Evolutionary conservation across 2,329 filamentous ascomycete genomes (phyloP), one percentile per base, ranked within the genome.

Genomic region (Thelonectria discophora): DNA sequence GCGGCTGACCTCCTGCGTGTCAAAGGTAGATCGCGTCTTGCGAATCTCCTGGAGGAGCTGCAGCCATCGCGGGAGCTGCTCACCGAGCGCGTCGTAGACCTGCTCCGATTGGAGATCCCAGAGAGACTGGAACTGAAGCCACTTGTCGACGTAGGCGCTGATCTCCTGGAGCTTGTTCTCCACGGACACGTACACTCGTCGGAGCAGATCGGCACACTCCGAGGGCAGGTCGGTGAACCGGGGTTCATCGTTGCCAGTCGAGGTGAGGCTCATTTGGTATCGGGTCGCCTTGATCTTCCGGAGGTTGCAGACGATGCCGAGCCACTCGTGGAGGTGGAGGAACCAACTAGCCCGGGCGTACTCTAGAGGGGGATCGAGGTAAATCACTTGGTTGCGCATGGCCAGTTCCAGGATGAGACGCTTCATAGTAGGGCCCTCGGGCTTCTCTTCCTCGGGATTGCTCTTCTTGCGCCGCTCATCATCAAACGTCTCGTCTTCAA

Each of bases 31-130:
- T 54, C 95, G 90, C 43, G 93, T 95, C 78, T 97, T 97, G 63
- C 95, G 89, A 67, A 99, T 97, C 73, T 99, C 95, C 73, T 97
- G 93, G n/a, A 99, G 86, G 42, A 97, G 83, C 75, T 98, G 94
- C 32, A 99, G 82, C 95, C 95, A 99, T 71, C 92, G 89, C 7
- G 93, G 90, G 17, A 99, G 86, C 73, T 97, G 91, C 65, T 98
- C 94, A 11, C 94, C 94, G 8, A 99, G 85, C 54, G 92, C 87
- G 64, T 97, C 93, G 73, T 97, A 97, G 1, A 99, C 93, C 69
- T 97, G 92, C 66, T 97, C 94, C 3, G 94, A 93, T 75, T 97
- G 94, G 59, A 99, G 84, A 80, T 99, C 95, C 95, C 95, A 99
- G 1, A 99, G 85, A 7, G 94, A 98, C 77, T 99, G 95, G 79